Evolutionary conservation across 306 rosid species (phyloP), one percentile per base, ranked within the genome.

Genomic region (Psophocarpus tetragonolobus): DNA sequence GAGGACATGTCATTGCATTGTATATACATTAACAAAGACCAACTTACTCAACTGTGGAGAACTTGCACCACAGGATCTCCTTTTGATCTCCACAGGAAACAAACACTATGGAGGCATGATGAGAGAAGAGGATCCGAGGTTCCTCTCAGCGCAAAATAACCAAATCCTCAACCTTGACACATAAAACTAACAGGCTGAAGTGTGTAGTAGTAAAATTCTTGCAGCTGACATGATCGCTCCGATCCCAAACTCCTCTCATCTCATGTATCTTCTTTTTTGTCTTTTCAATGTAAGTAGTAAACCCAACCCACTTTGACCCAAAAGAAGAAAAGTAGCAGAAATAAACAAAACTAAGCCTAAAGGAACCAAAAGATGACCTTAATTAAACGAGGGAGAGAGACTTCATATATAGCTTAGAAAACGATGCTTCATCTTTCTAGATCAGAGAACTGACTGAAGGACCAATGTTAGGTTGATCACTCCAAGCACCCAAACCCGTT

Each of bases 211-310:
- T 47, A 18, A 42, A n/a, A 6, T 71, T 56, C 81, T 85, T 92
- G 99, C 96, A 74, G 99, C 99, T 90, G 99, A 95, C 97, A 95
- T 95, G 97, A 95, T 87, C 97, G 60, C 97, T 92, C 97, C 91
- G 99, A 95, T 95, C 97, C 97, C 77, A 88, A 83, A 82, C 90
- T 82, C 86, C 85, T 85, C 84, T 73, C 87, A 73, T 77, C 88
- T 48, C 61, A 44, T 63, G 21, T 83, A 68, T 20, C 7, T 26
- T 61, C 39, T 36, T 51, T 20, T 26, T 27, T 26, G 14, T 32
- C 35, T 69, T 35, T 69, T 27, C 38, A 14, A 38, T 86, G 76
- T 79, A 79, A 80, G 67, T 75, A 36, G 44, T 61, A 79, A 84
- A 51, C 57, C 81, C 45, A 70, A 58, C 73, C 73, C 63, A 45